Evolutionary conservation across 495 filamentous ascomycete species (phyloP).

Genomic region (Hamigera avellanea): DNA sequence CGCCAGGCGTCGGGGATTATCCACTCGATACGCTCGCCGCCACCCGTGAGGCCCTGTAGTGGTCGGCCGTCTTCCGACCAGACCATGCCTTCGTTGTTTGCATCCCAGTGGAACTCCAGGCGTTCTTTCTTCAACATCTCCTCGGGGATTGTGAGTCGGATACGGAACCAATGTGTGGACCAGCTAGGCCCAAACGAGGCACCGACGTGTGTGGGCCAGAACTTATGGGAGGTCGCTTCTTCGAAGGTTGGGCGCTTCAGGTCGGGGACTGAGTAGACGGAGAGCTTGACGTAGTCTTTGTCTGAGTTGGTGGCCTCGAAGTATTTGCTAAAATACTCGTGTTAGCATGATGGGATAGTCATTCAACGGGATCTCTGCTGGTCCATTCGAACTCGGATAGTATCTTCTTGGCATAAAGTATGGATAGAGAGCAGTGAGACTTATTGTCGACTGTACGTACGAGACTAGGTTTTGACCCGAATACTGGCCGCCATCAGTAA

Average conservation of each 20-base stretch:
- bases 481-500: slow-evolving; percentile 75
- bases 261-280: slow-evolving; percentile 72
- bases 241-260: slow-evolving; percentile 77
- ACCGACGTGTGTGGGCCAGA: slow-evolving; percentile 63
- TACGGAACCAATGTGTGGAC: slow-evolving; percentile 97
- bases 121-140: slow-evolving; percentile 60
- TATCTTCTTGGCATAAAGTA: background rate
- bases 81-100: slow-evolving; percentile 80
- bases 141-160: slow-evolving; percentile 63
- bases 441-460: slow-evolving; percentile 21
- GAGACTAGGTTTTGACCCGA: slow-evolving; percentile 61
- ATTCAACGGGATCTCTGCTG: background rate
- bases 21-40: slow-evolving; percentile 82
- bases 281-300: slow-evolving; percentile 69
- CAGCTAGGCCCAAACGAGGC: slow-evolving; percentile 84
- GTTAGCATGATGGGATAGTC: slow-evolving; percentile 1
- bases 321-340: slow-evolving; percentile 44
- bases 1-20: slow-evolving; percentile 67
- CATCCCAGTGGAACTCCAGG: slow-evolving; percentile 92
- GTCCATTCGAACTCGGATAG: too few species aligned
- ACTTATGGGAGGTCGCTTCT: slow-evolving; percentile 73
- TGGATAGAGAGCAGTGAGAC: background rate
- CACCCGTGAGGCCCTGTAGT: slow-evolving; percentile 87
- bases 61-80: slow-evolving; percentile 83
- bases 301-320: slow-evolving; percentile 62